A percentile compares a stretch with the other conserved stretches of the same genome.
Conservation (phyloP, 2,329 filamentous ascomycete genomes). For the Rhynchosporium secalis region DNA sequence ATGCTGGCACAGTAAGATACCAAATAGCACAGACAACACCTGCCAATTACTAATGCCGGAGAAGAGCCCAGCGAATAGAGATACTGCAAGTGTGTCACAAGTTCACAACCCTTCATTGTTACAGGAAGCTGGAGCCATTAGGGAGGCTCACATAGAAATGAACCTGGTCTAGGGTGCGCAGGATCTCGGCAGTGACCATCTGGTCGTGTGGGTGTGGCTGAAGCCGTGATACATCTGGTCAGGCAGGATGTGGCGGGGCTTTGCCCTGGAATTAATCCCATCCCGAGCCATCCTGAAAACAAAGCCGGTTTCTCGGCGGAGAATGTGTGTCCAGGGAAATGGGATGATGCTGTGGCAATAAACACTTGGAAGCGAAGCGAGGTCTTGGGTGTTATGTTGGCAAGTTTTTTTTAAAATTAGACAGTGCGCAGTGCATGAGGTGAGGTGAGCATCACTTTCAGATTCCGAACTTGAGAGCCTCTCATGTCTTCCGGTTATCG, state of each 20-base stretch:
- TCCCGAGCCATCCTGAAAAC: too few relatives aligned
- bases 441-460: background rate
- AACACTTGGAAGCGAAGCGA: background rate
- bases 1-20: background rate
- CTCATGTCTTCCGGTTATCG: background rate
- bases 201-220: conserved; percentile 6
- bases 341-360: background rate
- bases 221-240: background rate
- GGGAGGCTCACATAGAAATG: conserved; percentile 6
- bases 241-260: background rate
- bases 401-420: conserved; percentile 7
- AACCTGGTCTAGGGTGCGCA: conserved; percentile 1
- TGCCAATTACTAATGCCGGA: background rate
- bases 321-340: background rate
- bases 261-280: background rate
- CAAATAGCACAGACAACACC: background rate
- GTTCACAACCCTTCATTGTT: background rate
- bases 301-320: background rate
- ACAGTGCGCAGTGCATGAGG: background rate
- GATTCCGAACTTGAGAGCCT: background rate
- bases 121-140: background rate
- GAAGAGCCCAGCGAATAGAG: background rate
- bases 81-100: conserved; percentile 1
- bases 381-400: background rate
- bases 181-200: background rate